Evolutionary conservation across 163 green algal genomes (phyloP), one percentile per base, ranked within the genome.

Genomic region (Picocystis sp.): DNA sequence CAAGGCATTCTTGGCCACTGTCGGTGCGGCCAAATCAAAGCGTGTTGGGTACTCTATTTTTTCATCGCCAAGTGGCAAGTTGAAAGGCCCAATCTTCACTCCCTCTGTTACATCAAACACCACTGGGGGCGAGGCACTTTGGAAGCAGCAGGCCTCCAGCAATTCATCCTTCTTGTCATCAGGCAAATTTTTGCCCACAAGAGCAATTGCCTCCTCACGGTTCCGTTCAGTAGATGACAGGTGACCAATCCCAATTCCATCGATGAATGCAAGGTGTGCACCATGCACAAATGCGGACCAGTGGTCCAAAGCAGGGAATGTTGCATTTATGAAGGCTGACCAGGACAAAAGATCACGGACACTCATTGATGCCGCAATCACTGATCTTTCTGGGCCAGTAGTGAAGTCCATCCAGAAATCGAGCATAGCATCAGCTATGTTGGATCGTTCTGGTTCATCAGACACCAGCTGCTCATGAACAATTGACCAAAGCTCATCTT

Each of bases 291-390:
- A 94, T 0, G 88, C 80, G 1, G 58, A 38, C 41, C 72, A 60
- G 13, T 58, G 38, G 3, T 68, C 80, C 10, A 96, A 55, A 12
- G 42, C 15, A 0, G 64, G 50, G 0, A 62, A 60, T 3, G 76
- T 71, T 3, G 59, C 48, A 49, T 82, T 82, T 43, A 94, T 79
- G 58, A 95, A 99, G 14, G 71, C 52, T 21, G 79, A 81, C 70
- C 70, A 78, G 14, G 82, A 72, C 48, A 98, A 74, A 46, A 99
- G 71, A 66, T 99, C 90, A 11, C 90, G 76, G n/a, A 95, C 62
- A 0, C 73, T 86, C 6, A 98, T 65, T 3, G 58, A 60, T 12
- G 56, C 52, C 48, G 29, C 22, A 12, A 15, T 3, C 45, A 21
- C 22, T 61, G 38, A 13, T 63, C 53, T 0, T 66, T 57, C 12